Evolutionary conservation across 1,284 basidiomycete species (phyloP).

Genomic region (Porogramme epimiltina): DNA sequence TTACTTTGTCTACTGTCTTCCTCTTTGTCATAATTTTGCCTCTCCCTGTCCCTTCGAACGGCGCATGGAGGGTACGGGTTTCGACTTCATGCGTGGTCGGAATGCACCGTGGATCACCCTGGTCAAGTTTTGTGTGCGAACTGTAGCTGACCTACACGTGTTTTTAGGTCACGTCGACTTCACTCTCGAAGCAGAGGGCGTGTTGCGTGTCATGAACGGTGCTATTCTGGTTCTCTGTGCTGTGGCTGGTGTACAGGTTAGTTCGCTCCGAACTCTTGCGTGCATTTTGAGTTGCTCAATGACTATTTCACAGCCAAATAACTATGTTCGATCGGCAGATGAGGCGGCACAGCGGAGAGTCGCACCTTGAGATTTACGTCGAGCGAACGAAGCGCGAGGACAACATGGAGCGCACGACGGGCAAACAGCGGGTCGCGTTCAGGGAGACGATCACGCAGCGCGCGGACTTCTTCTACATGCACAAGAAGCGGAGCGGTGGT

Average conservation of each 20-base stretch:
- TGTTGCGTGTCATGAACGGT: conserved; percentile 94
- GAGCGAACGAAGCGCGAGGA: conserved; percentile 99
- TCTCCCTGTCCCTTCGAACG: no score
- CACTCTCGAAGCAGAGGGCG: conserved; percentile 98
- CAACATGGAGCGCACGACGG: conserved; percentile 91
- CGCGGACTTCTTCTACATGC: conserved; percentile 88
- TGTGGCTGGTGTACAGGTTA: conserved; percentile 87
- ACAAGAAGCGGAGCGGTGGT: conserved; percentile 99
- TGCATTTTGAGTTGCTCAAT: neutral
- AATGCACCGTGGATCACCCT: no score
- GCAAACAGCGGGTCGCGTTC: conserved; percentile 97
- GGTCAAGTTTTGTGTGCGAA: no score
- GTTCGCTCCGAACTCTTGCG: conserved; percentile 28
- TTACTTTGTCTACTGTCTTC: no score
- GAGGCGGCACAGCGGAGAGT: conserved; percentile 94
- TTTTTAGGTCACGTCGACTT: conserved; percentile 93
- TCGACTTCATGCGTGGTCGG: no score
- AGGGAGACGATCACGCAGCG: conserved; percentile 89
- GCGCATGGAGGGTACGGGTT: no score
- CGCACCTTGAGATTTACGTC: conserved; percentile 99
- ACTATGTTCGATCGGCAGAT: conserved; percentile 99
- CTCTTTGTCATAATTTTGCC: no score
- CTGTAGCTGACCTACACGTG: no score
- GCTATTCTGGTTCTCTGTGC: conserved; percentile 97
- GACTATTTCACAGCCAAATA: conserved; percentile 79